These are phyloP conservation scores for Stachybotrys echinatus DNA, from an alignment of 2,329 filamentous ascomycete species.

Conservation along the genomic window DNA sequence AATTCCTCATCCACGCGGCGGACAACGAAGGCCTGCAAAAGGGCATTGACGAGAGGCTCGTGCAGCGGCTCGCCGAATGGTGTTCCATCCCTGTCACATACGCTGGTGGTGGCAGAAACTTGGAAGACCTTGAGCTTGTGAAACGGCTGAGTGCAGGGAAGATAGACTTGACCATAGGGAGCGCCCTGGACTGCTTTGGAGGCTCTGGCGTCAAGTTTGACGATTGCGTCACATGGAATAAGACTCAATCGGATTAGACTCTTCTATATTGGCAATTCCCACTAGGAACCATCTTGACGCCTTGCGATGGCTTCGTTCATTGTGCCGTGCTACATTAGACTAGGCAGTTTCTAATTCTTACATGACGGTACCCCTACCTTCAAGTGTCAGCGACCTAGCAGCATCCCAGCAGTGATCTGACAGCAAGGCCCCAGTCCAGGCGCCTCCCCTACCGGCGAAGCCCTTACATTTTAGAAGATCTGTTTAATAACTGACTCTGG, in stretches of 20 bases:
- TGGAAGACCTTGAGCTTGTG: slow-evolving; percentile 79
- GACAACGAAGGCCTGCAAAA: slow-evolving; percentile 92
- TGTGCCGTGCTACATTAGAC: no score
- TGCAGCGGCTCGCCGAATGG: slow-evolving; percentile 73
- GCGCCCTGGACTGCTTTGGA: slow-evolving; percentile 92
- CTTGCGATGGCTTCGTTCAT: no score
- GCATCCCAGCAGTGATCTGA: no score
- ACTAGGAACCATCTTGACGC: no score
- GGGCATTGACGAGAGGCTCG: slow-evolving; percentile 83
- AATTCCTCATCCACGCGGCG: slow-evolving; percentile 95
- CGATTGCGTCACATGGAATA: slow-evolving; percentile 88
- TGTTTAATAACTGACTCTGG: no score
- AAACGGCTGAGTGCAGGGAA: slow-evolving; percentile 71
- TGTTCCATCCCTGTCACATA: slow-evolving; percentile 93
- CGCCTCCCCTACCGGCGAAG: no score
- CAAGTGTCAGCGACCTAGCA: no score
- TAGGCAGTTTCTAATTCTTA: no score
- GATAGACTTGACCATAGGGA: slow-evolving; percentile 93
- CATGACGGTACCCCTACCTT: no score
- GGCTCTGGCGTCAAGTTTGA: slow-evolving; percentile 80
- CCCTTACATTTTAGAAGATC: no score
- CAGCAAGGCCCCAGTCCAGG: no score
- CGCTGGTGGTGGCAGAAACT: slow-evolving; percentile 81
- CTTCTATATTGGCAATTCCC: no score
- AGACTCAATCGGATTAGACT: slow-evolving; percentile 35